A percentile compares a stretch with the other conserved stretches of the same genome.
Evolutionary conservation across 345 rosid genomes (phyloP).

Genomic region (Aethionema arabicum): DNA sequence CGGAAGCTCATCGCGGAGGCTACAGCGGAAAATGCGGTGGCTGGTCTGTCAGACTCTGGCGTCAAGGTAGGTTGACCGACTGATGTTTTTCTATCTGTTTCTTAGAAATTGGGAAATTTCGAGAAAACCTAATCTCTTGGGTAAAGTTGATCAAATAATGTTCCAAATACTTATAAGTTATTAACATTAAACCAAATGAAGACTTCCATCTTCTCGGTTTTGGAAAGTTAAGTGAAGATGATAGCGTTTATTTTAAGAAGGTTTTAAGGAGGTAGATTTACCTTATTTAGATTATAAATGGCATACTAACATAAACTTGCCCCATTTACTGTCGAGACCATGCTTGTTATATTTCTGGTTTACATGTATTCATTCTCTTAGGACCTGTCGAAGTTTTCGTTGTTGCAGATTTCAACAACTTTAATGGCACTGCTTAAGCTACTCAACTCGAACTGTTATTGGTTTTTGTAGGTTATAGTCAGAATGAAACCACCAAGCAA

Average conservation of each 20-base stretch:
- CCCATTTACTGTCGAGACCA: neutral
- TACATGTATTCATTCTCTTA: neutral
- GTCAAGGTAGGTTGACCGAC: slow-evolving; percentile 50
- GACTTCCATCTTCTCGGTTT: neutral
- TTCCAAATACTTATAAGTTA: neutral
- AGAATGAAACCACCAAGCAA: slow-evolving; percentile 80
- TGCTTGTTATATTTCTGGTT: neutral
- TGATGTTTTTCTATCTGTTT: neutral
- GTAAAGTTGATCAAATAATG: neutral
- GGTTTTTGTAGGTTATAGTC: slow-evolving; percentile 63
- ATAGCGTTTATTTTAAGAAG: slow-evolving; percentile 11
- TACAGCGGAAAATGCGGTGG: slow-evolving; percentile 36
- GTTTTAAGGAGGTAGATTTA: slow-evolving; percentile 3
- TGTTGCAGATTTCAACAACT: slow-evolving; percentile 3
- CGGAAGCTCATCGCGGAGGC: slow-evolving; percentile 66
- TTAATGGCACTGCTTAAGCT: neutral
- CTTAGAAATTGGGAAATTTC: neutral
- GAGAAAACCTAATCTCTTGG: slow-evolving; percentile 13
- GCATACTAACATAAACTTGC: neutral
- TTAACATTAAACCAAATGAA: neutral
- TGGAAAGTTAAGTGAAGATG: neutral
- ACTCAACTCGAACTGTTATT: neutral
- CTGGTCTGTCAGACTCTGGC: slow-evolving; percentile 57
- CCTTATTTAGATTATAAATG: no score
- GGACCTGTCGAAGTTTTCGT: neutral